phyloP scores from a whole-genome alignment of 768 basidiomycete species.

The Pleurotus eryngii region DNA sequence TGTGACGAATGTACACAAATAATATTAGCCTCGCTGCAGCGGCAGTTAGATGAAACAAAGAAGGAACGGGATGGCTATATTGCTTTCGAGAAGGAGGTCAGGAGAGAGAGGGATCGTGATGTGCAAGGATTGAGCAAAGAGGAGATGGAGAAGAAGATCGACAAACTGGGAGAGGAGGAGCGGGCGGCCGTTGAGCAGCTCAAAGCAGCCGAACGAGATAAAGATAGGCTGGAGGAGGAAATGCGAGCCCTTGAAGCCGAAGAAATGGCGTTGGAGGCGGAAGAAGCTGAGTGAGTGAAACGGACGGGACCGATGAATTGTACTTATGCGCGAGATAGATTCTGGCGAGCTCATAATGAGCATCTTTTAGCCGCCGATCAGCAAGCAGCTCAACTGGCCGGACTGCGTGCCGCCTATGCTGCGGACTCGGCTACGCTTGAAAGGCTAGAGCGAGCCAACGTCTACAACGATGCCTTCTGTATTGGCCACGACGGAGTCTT shows the following conservation, averaged over 20 bases:
- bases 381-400: conserved; percentile 66
- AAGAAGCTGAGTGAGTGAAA: conserved; percentile 74
- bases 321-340: conserved; percentile 41
- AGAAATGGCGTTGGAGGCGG: conserved; percentile 72
- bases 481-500: conserved; percentile 94
- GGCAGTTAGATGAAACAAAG: conserved; percentile 85
- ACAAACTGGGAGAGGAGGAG: conserved; percentile 68
- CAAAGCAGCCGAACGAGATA: conserved; percentile 72
- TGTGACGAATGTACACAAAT: conserved; percentile 93
- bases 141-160: conserved; percentile 71
- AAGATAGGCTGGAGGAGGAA: conserved; percentile 72
- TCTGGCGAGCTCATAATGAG: conserved; percentile 79
- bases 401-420: conserved; percentile 73
- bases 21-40: conserved; percentile 69
- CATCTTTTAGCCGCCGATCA: conserved; percentile 63
- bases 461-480: conserved; percentile 94
- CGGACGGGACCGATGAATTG: neutral
- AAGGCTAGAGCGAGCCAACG: conserved; percentile 87
- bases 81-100: conserved; percentile 85
- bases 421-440: conserved; percentile 75
- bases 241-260: conserved; percentile 67
- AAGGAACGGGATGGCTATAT: conserved; percentile 92
- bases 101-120: conserved; percentile 77
- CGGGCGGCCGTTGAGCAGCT: conserved; percentile 69
- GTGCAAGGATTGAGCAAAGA: conserved; percentile 56